Conservation (phyloP, 495 filamentous ascomycete species). For the Podospora bellae-mahoneyi region DNA sequence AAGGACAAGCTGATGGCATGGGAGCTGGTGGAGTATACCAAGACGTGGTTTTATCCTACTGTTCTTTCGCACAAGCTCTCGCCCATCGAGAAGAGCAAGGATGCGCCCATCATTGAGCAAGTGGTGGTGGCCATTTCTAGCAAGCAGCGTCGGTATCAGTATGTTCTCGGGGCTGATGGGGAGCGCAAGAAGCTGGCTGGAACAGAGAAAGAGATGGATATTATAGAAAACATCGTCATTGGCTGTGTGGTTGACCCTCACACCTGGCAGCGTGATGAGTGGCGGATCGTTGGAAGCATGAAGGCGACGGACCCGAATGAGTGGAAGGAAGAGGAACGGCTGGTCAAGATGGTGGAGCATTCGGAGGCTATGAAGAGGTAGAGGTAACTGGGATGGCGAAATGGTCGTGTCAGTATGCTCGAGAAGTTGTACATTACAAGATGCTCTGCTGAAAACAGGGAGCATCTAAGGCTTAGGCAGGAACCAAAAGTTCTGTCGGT, state of each 20-base stretch:
- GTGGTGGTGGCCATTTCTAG: conserved; percentile 68
- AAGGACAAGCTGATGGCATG: conserved; percentile 53
- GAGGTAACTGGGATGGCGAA: background rate
- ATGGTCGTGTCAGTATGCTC: background rate
- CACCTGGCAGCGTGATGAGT: conserved; percentile 56
- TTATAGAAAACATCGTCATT: conserved; percentile 76
- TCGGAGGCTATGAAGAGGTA: conserved; percentile 5
- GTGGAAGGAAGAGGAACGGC: conserved; percentile 30
- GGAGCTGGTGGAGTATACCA: conserved; percentile 62
- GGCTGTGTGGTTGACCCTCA: conserved; percentile 52
- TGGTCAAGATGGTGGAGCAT: conserved; percentile 13
- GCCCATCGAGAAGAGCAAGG: conserved; percentile 39
- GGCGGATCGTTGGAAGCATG: conserved; percentile 74
- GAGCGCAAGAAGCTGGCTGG: conserved; percentile 38
- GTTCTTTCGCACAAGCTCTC: conserved; percentile 59
- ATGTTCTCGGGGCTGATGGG: conserved; percentile 21
- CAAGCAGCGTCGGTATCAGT: conserved; percentile 57
- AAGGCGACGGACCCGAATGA: conserved; percentile 56
- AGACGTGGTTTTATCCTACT: conserved; percentile 44
- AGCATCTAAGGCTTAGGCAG: background rate
- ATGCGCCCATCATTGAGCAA: conserved; percentile 55
- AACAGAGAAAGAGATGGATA: conserved; percentile 57
- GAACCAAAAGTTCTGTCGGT: background rate
- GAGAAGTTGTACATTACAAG: background rate
- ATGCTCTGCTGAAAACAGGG: background rate